Base-by-base conservation (phyloP, 2,329 filamentous ascomycete species). In the Epichloe coenophiala region DNA sequence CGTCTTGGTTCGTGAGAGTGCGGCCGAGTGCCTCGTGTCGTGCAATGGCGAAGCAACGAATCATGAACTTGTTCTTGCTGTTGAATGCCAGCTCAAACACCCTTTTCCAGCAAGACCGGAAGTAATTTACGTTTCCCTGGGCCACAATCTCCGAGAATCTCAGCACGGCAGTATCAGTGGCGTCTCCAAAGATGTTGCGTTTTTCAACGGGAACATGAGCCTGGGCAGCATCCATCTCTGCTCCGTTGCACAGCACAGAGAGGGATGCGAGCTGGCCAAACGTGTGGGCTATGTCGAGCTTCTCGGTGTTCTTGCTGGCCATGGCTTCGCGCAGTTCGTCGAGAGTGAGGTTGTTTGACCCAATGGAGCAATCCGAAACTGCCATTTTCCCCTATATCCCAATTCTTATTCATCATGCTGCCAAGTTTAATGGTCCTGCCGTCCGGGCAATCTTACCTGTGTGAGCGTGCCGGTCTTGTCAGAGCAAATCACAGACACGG, bases 31-130 rank as follows among this genome's bases (percentile, higher is more conserved):
- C 57, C 48, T 62, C 61, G n/a, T 63, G 61, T 33, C 67, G 61
- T 2, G 64, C 65, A 39, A 75, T 56, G 2, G 70, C 70, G 46
- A 83, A 76, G 0, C 81, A 75, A 36, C 79, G 74, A 50, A 89
- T 77, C 80, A 88, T 89, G 61, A 81, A 89, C 65, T 90, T 90
- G 68, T 88, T 89, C 70, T 87, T 87, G 67, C 83, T 87, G 68
- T 89, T 89, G 64, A 90, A 90, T 0, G 83, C 78, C 31, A 87
- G 69, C 49, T 84, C 80, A 57, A 81, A 88, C 2, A 77, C 74
- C 48, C 77, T 81, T 48, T 75, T 75, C 83, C 83, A 88, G 55
- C 74, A 71, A 13, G 72, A 70, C 7, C 81, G 76, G 5, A 84
- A 67, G 47, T 83, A 75, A 0, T 73, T 65, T 0, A 86, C 78